Conservation (phyloP, 2,329 filamentous ascomycete species). For the Hypoxylon sp. region DNA sequence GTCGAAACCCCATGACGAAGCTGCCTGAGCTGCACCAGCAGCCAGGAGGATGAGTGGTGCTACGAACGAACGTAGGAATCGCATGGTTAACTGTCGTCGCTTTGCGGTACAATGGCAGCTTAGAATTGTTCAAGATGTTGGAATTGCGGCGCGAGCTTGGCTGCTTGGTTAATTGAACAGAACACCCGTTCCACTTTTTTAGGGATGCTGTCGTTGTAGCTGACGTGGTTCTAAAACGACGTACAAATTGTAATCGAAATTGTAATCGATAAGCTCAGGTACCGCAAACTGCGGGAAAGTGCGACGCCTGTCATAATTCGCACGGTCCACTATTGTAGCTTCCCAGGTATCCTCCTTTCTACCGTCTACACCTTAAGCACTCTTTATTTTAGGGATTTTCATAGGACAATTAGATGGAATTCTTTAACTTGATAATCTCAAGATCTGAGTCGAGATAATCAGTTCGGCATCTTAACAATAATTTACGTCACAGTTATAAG, state of each 20-base stretch:
- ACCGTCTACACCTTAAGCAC: too few species aligned
- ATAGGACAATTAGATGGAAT: too few species aligned
- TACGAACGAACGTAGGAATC: constrained; percentile 59
- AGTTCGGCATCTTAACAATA: too few species aligned
- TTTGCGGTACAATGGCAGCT: constrained; percentile 39
- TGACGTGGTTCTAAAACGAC: constrained; percentile 43
- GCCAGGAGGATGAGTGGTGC: constrained; percentile 63
- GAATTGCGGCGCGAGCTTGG: constrained; percentile 7
- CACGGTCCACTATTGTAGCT: neutral
- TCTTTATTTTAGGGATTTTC: too few species aligned
- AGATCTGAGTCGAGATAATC: too few species aligned
- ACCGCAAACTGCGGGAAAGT: neutral
- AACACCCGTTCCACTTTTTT: constrained; percentile 47
- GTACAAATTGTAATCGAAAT: constrained; percentile 14
- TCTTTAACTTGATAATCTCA: too few species aligned
- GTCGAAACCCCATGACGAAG: constrained; percentile 79
- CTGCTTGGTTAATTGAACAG: constrained; percentile 47
- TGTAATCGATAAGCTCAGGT: constrained; percentile 33
- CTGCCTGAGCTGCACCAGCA: constrained; percentile 66
- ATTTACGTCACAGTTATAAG: too few species aligned
- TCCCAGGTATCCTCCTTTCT: neutral
- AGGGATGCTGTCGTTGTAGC: constrained; percentile 35
- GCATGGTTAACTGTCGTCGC: too few species aligned
- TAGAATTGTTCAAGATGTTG: constrained; percentile 19
- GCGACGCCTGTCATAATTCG: neutral